Percentiles rank a stretch among this genome's conserved stretches.
These are phyloP conservation scores for Penicillium sclerotigenum DNA, from an alignment of 2,329 filamentous ascomycete genomes.

Conservation along the genomic window DNA sequence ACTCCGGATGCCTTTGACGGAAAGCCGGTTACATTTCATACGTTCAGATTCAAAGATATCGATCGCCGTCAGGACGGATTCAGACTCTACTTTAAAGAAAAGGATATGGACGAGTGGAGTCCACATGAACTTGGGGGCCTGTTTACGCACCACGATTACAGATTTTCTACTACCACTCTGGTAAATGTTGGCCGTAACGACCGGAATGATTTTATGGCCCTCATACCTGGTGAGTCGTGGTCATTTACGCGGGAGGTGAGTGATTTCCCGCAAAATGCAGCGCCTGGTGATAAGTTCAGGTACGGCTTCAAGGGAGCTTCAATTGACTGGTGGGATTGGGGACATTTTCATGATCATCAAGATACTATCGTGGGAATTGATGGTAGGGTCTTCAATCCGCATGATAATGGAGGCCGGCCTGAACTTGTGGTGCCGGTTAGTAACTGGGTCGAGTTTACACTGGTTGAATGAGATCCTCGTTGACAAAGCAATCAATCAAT, in stretches of 20 bases:
- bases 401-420: neutral
- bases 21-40: neutral
- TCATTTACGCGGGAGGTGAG: neutral
- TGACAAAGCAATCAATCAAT: neutral
- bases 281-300: neutral
- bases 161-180: neutral
- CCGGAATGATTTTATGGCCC: neutral
- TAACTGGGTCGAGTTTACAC: neutral
- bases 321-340: constrained; percentile 5
- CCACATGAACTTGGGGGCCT: neutral
- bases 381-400: neutral
- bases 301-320: neutral
- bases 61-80: neutral
- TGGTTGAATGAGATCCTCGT: neutral
- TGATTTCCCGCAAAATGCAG: neutral
- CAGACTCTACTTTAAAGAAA: neutral
- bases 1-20: neutral
- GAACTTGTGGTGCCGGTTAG: neutral
- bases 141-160: neutral
- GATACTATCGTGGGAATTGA: constrained; percentile 1
- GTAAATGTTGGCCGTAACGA: neutral
- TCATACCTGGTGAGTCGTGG: neutral
- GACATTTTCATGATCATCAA: neutral
- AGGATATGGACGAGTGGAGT: neutral
- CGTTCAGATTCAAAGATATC: neutral